These are phyloP conservation scores for Geosmithia flava DNA, from an alignment of 2,329 filamentous ascomycete genomes.

Conservation along the genomic window DNA sequence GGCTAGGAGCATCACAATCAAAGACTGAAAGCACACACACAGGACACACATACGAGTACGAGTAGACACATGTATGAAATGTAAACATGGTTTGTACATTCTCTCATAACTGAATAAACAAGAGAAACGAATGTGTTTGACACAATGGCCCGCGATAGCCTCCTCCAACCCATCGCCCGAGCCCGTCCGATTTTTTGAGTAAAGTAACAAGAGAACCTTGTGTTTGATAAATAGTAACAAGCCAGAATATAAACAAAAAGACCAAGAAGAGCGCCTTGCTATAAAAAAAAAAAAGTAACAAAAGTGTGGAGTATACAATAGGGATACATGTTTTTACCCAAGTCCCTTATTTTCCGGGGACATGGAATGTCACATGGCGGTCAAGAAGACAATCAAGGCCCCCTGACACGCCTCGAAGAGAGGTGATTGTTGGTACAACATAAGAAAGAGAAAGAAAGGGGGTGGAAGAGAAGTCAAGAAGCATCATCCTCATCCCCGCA, in stretches of 20 bases:
- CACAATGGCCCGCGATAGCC: no score
- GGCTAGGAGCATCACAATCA: no score
- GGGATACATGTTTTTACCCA: not conserved
- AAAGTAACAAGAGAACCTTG: not conserved
- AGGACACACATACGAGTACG: no score
- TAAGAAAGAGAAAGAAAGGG: no score
- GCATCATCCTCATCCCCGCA: slow-evolving; percentile 7
- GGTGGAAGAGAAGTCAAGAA: not conserved
- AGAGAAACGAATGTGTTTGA: no score
- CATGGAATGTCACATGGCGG: not conserved
- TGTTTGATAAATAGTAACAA: not conserved
- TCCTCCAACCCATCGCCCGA: not conserved
- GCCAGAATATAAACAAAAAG: not conserved
- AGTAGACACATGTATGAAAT: no score
- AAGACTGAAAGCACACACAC: no score
- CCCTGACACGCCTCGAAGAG: no score
- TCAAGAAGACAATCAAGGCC: not conserved
- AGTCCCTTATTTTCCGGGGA: not conserved
- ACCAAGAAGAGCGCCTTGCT: slow-evolving; percentile 1
- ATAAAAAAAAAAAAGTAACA: not conserved
- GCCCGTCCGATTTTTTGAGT: not conserved
- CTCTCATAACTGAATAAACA: no score
- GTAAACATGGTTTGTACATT: no score
- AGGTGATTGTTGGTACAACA: no score
- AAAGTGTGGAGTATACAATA: not conserved